Conservation (phyloP, 2,329 filamentous ascomycete genomes). For the Raffaelea deltoideospora region DNA sequence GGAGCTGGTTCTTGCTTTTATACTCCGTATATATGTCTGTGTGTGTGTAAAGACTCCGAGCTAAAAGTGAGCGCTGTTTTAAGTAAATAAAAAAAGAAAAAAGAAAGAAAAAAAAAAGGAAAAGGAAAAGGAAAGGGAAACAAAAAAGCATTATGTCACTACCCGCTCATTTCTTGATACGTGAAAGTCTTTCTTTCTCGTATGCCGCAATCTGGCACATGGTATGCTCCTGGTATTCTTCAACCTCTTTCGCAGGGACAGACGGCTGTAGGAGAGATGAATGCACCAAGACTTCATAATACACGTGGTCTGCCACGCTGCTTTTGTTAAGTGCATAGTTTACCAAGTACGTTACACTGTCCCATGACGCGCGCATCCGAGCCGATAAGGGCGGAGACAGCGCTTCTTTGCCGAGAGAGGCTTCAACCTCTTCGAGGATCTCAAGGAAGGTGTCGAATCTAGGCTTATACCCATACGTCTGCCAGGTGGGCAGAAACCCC, state of each 20-base stretch:
- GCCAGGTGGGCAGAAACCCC: not conserved
- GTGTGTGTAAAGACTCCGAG: no score
- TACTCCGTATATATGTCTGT: no score
- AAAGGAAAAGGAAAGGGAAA: not conserved
- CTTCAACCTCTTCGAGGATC: no score
- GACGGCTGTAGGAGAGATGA: not conserved
- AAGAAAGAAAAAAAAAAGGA: no score
- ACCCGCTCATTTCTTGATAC: not conserved
- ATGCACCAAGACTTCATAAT: not conserved
- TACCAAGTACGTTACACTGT: not conserved
- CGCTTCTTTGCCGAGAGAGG: no score
- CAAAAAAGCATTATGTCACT: no score
- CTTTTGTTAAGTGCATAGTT: not conserved
- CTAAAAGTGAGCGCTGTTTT: no score
- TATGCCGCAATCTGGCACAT: not conserved
- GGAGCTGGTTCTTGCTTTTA: no score
- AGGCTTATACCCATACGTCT: not conserved
- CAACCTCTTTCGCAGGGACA: not conserved
- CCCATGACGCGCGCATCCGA: conserved; percentile 1
- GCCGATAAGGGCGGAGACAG: not conserved
- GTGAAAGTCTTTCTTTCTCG: not conserved
- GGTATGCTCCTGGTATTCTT: not conserved
- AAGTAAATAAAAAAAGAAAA: no score
- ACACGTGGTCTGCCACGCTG: not conserved
- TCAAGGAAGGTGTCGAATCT: not conserved